Evolutionary conservation across 148 eudicot species (phyloP).

Genomic region (Vaccinium vitisidaea): DNA sequence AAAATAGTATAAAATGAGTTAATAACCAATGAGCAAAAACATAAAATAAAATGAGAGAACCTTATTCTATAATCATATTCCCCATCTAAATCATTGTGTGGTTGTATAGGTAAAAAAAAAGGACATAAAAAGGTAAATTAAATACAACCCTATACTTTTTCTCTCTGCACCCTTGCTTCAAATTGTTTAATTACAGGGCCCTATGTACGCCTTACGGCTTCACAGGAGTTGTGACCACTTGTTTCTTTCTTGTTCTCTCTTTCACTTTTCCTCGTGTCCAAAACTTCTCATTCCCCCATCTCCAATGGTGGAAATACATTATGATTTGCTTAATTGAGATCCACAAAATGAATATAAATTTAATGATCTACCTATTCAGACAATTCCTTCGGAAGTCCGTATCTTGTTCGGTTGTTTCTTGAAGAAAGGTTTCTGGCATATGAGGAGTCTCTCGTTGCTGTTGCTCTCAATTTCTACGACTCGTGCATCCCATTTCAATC

Average conservation of each 20-base stretch:
- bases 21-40: background rate
- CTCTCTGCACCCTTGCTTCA: conserved; percentile 31
- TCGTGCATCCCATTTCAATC: conserved; percentile 95
- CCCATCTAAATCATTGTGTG: conserved; percentile 24
- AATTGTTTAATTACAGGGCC: conserved; percentile 62
- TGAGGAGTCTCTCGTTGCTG: conserved; percentile 77
- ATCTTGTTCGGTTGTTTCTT: conserved; percentile 57
- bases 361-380: conserved; percentile 23
- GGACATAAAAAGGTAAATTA: conserved; percentile 29
- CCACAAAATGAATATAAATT: conserved; percentile 29
- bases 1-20: background rate
- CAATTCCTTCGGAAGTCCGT: background rate
- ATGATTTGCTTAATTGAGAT: conserved; percentile 17
- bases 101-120: conserved; percentile 24
- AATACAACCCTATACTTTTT: conserved; percentile 31
- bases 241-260: conserved; percentile 16
- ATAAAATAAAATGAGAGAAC: background rate
- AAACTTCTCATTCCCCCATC: conserved; percentile 31
- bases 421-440: conserved; percentile 91
- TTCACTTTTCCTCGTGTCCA: conserved; percentile 22
- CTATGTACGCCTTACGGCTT: conserved; percentile 83
- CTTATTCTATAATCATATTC: conserved; percentile 32
- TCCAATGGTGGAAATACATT: conserved; percentile 17
- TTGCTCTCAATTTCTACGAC: conserved; percentile 77
- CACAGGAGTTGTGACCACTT: conserved; percentile 43